Percentiles rank a stretch among this genome's conserved stretches.
phyloP scores from a whole-genome alignment of 169 alveolate species.

The Toxoplasma gondii region DNA sequence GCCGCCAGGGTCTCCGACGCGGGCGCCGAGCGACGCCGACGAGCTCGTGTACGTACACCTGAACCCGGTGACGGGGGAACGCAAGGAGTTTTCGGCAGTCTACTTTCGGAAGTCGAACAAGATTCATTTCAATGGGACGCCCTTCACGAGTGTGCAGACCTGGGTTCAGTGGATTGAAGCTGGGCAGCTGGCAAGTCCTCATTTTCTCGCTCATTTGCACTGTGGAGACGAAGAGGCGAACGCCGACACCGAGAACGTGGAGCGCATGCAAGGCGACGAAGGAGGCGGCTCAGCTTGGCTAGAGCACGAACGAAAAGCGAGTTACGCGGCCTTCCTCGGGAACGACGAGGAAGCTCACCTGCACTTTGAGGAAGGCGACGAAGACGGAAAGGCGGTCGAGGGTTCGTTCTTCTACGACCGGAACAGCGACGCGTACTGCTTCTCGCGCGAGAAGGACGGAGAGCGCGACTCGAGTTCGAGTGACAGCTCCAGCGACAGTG shows the following conservation, averaged over 20 bases:
- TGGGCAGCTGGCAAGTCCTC: neutral
- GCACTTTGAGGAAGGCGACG: neutral
- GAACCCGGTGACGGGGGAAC: neutral
- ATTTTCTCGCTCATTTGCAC: neutral
- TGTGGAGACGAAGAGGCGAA: neutral
- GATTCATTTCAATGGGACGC: neutral
- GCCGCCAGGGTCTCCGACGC: neutral
- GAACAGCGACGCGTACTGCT: neutral
- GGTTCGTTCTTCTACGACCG: neutral
- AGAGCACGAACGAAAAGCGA: neutral
- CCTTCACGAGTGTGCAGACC: conserved; percentile 17
- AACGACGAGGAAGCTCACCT: neutral
- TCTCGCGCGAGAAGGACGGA: neutral
- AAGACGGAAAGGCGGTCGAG: neutral
- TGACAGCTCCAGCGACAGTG: neutral
- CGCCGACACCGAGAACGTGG: neutral
- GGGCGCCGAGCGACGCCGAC: neutral
- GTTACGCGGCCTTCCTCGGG: neutral
- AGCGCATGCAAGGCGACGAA: neutral
- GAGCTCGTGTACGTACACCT: conserved; percentile 5
- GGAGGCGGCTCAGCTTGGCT: neutral
- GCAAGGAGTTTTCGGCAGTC: conserved; percentile 10
- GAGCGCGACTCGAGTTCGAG: conserved; percentile 16
- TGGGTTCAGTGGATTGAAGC: conserved; percentile 39
- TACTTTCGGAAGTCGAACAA: neutral